phyloP scores from a whole-genome alignment of 1,284 basidiomycete genomes.

The Sporisorium sorghi region DNA sequence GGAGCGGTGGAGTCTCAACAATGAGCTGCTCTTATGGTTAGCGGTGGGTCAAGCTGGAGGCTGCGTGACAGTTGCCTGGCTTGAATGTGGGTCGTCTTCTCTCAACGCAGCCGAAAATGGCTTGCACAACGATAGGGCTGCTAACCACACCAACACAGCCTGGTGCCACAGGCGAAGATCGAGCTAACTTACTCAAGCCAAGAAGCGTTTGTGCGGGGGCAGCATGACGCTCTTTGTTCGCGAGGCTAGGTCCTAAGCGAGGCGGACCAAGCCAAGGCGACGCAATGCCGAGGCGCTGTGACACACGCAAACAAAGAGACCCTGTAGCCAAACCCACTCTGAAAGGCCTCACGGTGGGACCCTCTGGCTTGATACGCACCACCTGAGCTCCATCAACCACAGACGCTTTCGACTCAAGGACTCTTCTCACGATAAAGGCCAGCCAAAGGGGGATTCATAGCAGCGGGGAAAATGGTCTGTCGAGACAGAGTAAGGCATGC shows the following conservation, averaged over 20 bases:
- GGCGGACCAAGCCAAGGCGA: constrained; percentile 11
- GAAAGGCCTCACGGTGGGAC: neutral
- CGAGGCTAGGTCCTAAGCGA: constrained; percentile 3
- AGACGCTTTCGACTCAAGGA: too few relatives aligned
- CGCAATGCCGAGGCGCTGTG: constrained; percentile 12
- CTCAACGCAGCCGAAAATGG: neutral
- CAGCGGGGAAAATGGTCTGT: too few relatives aligned
- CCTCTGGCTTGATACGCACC: neutral
- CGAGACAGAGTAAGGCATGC: constrained; percentile 8
- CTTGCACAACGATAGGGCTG: neutral
- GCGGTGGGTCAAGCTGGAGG: neutral
- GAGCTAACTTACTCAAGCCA: too few relatives aligned
- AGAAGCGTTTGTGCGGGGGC: too few relatives aligned
- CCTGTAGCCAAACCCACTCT: neutral
- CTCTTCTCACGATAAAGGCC: too few relatives aligned
- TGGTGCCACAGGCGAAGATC: too few relatives aligned
- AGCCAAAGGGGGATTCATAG: too few relatives aligned
- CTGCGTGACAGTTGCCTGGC: neutral
- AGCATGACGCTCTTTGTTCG: neutral
- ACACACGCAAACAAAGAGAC: neutral
- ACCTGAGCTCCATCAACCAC: too few relatives aligned
- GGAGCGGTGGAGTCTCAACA: neutral
- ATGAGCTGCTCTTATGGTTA: too few relatives aligned
- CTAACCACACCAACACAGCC: neutral
- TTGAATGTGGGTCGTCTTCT: neutral